A percentile compares a stretch with the other conserved stretches of the same genome.
phyloP scores from a whole-genome alignment of 2,329 filamentous ascomycete species.

The Bisporella sp. region DNA sequence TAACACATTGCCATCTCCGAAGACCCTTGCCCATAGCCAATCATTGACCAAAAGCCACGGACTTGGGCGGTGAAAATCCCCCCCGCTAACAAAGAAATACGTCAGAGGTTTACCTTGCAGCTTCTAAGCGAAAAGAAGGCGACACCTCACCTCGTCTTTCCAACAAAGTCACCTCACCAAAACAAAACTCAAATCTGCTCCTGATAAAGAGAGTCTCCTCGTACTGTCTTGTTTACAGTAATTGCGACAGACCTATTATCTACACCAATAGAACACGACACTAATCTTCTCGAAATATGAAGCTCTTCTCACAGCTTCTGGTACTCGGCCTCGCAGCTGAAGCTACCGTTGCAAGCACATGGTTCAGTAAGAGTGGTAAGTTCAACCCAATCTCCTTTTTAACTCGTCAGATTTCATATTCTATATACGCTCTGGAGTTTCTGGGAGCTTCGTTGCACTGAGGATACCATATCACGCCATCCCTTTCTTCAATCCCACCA shows the following conservation, averaged over 20 bases:
- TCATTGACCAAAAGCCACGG: too few relatives aligned
- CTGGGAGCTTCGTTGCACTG: background rate
- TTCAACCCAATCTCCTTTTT: background rate
- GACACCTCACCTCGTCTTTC: too few relatives aligned
- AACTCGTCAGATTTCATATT: background rate
- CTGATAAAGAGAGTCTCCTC: too few relatives aligned
- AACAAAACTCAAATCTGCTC: too few relatives aligned
- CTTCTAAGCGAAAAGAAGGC: too few relatives aligned
- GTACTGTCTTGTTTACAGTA: too few relatives aligned
- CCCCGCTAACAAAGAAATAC: too few relatives aligned
- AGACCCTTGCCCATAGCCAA: too few relatives aligned
- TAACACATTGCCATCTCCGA: too few relatives aligned
- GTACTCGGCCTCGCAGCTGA: constrained; percentile 67
- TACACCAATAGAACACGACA: background rate
- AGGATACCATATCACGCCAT: background rate
- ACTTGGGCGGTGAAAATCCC: too few relatives aligned
- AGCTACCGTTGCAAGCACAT: constrained; percentile 65
- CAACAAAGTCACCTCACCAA: too few relatives aligned
- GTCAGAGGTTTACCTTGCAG: too few relatives aligned
- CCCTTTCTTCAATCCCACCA: background rate
- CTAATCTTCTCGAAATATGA: constrained; percentile 51
- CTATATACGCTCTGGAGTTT: constrained; percentile 1
- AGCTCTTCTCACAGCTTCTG: constrained; percentile 63
- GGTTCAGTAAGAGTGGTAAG: constrained; percentile 83
- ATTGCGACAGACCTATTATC: background rate